Conservation (phyloP, 805 yeast species). For the Candida boleticola region DNA sequence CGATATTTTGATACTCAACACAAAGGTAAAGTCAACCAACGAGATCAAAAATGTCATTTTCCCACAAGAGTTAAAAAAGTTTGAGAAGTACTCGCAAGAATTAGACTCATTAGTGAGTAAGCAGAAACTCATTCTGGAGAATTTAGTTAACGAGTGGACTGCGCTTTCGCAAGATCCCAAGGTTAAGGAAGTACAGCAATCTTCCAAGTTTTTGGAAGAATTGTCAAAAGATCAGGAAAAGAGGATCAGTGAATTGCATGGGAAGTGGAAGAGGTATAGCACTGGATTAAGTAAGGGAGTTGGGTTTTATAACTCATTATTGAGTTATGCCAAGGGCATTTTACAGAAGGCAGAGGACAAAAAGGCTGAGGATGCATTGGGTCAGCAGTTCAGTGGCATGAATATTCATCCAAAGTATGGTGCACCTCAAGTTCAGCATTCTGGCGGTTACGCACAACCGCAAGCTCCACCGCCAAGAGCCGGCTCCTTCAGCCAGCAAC, state of each 20-base stretch:
- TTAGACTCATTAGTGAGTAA: constrained; percentile 65
- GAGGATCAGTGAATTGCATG: constrained; percentile 47
- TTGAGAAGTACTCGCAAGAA: constrained; percentile 63
- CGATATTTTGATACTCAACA: constrained; percentile 63
- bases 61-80: constrained; percentile 72
- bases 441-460: no score
- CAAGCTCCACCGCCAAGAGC: constrained; percentile 1
- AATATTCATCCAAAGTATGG: constrained; percentile 4
- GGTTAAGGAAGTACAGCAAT: constrained; percentile 42
- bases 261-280: constrained; percentile 54
- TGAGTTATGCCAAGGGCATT: constrained; percentile 23
- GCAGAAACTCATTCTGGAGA: constrained; percentile 50
- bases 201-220: constrained; percentile 37
- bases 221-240: constrained; percentile 27
- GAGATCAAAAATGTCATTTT: constrained; percentile 58
- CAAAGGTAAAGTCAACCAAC: constrained; percentile 51
- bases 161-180: constrained; percentile 23
- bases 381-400: constrained; percentile 4
- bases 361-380: background rate
- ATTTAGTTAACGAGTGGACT: constrained; percentile 30
- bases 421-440: no score
- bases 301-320: constrained; percentile 58
- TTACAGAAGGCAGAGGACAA: constrained; percentile 1
- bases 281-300: constrained; percentile 62
- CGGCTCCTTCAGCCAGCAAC: constrained; percentile 5